Percentiles rank a stretch among this genome's conserved stretches.
These are phyloP conservation scores for Glycyrrhiza uralensis DNA, from an alignment of 306 rosid genomes.

Conservation along the genomic window DNA sequence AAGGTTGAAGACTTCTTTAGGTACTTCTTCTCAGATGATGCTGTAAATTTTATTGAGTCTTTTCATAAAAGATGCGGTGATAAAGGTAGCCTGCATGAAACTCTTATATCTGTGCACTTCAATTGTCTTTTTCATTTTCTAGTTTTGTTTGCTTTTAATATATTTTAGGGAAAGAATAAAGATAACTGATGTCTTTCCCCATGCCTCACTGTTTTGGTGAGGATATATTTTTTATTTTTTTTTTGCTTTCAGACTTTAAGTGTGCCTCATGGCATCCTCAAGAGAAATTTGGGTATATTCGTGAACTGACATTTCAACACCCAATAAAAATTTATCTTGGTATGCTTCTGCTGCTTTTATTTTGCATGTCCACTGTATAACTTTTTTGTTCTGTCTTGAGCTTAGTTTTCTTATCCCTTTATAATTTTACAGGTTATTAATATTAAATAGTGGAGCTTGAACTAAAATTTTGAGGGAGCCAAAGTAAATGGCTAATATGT, in stretches of 20 bases:
- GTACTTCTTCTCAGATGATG: slow-evolving; percentile 70
- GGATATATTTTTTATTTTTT: not conserved
- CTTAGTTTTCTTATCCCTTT: not conserved
- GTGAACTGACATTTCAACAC: slow-evolving; percentile 83
- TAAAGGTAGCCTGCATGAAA: slow-evolving; percentile 61
- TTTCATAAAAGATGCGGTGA: slow-evolving; percentile 82
- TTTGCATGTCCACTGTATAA: not conserved
- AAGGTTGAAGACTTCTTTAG: slow-evolving; percentile 79
- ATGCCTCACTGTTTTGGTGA: not conserved
- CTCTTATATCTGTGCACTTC: not conserved
- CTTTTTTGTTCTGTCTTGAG: not conserved
- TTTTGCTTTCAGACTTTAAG: slow-evolving; percentile 56
- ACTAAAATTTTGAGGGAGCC: slow-evolving; percentile 3
- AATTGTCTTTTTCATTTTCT: slow-evolving; percentile 13
- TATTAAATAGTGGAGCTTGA: not conserved
- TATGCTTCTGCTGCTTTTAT: slow-evolving; percentile 34
- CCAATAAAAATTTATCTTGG: slow-evolving; percentile 96
- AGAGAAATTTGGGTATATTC: slow-evolving; percentile 69
- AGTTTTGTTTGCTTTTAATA: slow-evolving; percentile 6
- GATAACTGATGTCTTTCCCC: not conserved
- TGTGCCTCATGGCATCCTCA: slow-evolving; percentile 69
- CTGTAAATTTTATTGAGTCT: slow-evolving; percentile 52
- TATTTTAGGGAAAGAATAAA: slow-evolving; percentile 15
- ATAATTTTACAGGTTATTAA: slow-evolving; percentile 13
- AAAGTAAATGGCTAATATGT: not conserved